phyloP scores from a whole-genome alignment of 192 early-diverging fungal species.

The Hyaloraphidium curvatum region DNA sequence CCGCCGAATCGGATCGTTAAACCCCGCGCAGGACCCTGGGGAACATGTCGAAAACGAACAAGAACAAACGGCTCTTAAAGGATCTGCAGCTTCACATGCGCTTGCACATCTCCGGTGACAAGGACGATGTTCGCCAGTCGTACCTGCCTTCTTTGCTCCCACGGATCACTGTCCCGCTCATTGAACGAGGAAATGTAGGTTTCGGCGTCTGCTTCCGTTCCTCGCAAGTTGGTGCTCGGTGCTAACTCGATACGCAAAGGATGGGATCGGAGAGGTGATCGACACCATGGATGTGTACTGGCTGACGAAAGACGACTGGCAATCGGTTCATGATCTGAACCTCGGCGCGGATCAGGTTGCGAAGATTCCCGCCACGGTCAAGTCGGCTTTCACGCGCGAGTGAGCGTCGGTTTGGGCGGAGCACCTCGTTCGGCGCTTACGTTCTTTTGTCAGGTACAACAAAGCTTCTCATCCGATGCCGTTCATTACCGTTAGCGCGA shows the following conservation, averaged over 20 bases:
- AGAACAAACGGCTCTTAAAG: slow-evolving; percentile 44
- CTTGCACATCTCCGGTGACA: slow-evolving; percentile 57
- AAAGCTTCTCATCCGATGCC: slow-evolving; percentile 36
- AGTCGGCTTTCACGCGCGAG: slow-evolving; percentile 61
- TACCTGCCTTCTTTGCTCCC: slow-evolving; percentile 60
- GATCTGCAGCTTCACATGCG: slow-evolving; percentile 83
- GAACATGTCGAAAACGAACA: slow-evolving; percentile 61
- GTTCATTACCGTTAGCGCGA: slow-evolving; percentile 14
- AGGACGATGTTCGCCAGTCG: slow-evolving; percentile 62
- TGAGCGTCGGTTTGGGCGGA: slow-evolving; percentile 15
- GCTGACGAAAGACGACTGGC: slow-evolving; percentile 69
- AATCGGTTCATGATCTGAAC: slow-evolving; percentile 65
- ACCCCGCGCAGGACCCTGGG: slow-evolving; percentile 86
- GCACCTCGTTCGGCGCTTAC: background rate
- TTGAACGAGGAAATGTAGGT: slow-evolving; percentile 15
- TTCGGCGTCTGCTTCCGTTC: background rate
- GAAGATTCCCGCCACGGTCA: slow-evolving; percentile 39
- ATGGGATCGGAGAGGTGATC: slow-evolving; percentile 52
- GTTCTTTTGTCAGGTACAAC: slow-evolving; percentile 31
- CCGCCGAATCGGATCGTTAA: no score
- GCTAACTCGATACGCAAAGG: slow-evolving; percentile 14
- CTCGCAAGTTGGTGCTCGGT: slow-evolving; percentile 13
- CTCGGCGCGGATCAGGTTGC: slow-evolving; percentile 28
- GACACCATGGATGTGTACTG: slow-evolving; percentile 82
- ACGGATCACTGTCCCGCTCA: slow-evolving; percentile 29